phyloP scores from a whole-genome alignment of 2,329 filamentous ascomycete species.

The Aureobasidium lini region DNA sequence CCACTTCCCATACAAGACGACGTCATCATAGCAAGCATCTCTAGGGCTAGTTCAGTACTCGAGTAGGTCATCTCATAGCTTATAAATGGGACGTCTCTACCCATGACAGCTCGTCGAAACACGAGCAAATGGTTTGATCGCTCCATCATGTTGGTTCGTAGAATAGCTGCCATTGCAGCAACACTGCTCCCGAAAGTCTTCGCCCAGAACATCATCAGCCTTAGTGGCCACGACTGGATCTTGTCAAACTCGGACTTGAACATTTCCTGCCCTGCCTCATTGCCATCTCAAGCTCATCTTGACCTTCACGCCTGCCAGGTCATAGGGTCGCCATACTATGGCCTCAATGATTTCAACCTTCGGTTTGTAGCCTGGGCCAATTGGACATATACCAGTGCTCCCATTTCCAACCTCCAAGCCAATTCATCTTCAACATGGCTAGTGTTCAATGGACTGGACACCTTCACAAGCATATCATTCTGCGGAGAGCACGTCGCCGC shows the following conservation, averaged over 20 bases:
- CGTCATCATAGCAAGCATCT: neutral
- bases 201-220: constrained; percentile 32
- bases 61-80: neutral
- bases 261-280: constrained; percentile 45
- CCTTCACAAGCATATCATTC: constrained; percentile 50
- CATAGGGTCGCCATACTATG: constrained; percentile 48
- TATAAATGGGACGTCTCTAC: neutral
- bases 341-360: constrained; percentile 52
- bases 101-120: too few relatives aligned
- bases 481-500: constrained; percentile 48
- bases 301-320: constrained; percentile 48
- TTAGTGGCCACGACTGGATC: constrained; percentile 30
- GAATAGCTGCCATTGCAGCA: neutral
- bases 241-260: constrained; percentile 37
- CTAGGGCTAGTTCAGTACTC: neutral
- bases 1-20: neutral
- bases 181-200: neutral
- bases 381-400: constrained; percentile 53
- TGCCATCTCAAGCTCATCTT: constrained; percentile 54
- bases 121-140: neutral
- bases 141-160: neutral
- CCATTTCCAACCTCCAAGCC: constrained; percentile 33
- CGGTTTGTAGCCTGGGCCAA: constrained; percentile 52
- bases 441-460: constrained; percentile 56
- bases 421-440: constrained; percentile 43